Base-by-base conservation (phyloP, 1,284 basidiomycete genomes). In the Ustilago vetiveriae region DNA sequence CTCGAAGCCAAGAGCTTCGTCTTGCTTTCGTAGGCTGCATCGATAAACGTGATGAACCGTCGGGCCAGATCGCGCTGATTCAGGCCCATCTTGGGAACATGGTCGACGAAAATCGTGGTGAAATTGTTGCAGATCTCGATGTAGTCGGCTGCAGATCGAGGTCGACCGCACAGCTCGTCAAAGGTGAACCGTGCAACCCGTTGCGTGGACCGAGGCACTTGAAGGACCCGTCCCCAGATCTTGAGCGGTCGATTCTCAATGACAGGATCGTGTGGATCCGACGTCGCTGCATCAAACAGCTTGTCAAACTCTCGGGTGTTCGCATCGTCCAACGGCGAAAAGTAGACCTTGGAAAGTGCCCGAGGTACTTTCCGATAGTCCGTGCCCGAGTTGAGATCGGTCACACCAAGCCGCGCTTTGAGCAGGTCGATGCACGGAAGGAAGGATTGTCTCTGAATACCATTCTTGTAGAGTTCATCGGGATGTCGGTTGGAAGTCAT, bases 401-500 rank as follows among this genome's bases (percentile, higher is more conserved):
- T 91, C 6, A 98, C 89, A 51, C 90, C 86, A 73, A 96, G 92
- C 27, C 87, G 88, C 3, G 88, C 84, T 84, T 97, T 95, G 76
- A 99, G 87, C 32, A 98, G 86, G 32, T 97, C 91, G 66, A 99
- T 98, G 48, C 94, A 91, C 5, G 96, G 96, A 33, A 98, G 82
- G 84, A 99, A 99, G 73, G 91, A 94, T n/a, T 90, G 88, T 17
- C 96, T 88, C 82, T 99, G 96, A 46, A 99, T 97, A 0, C 96
- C 96, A 75, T 98, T 98, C 87, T 95, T 95, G 85, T 99, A 99
- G 0, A 99, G 86, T 38, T 98, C 92, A 79, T 96, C 90, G 3
- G 96, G 96, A 82, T 96, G 93, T 54, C 96, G 95, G 83, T 99
- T 99, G 48, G 93, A 97, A 0, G 96, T 99, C 85, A 97, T 92